These are phyloP conservation scores for Coriaria nepalensis DNA, from an alignment of 306 rosid genomes.

Conservation along the genomic window DNA sequence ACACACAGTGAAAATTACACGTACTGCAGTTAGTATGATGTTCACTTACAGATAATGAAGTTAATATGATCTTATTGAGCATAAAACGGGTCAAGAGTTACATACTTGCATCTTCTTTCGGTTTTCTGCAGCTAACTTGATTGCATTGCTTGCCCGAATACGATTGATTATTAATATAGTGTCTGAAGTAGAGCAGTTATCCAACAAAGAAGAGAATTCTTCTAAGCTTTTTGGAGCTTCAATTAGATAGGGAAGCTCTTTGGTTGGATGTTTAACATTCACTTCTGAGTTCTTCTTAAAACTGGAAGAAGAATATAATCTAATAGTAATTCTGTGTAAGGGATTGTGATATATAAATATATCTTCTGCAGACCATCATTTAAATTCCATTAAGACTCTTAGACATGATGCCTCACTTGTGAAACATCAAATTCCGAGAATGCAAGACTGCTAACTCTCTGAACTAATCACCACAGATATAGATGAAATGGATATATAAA, in stretches of 20 bases:
- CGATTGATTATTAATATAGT: constrained; percentile 53
- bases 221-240: constrained; percentile 77
- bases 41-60: background rate
- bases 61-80: constrained; percentile 3
- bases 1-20: too few relatives aligned
- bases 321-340: too few relatives aligned
- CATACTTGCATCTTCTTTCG: constrained; percentile 84
- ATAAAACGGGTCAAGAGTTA: constrained; percentile 5
- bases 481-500: too few relatives aligned
- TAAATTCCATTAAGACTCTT: too few relatives aligned
- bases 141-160: constrained; percentile 73
- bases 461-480: too few relatives aligned
- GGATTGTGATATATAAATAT: too few relatives aligned
- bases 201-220: constrained; percentile 48
- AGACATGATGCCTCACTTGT: too few relatives aligned
- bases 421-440: too few relatives aligned
- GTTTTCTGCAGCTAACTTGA: constrained; percentile 73
- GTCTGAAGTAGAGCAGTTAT: constrained; percentile 41
- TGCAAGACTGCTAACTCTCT: too few relatives aligned
- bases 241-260: constrained; percentile 69
- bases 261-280: constrained; percentile 28
- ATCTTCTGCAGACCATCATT: too few relatives aligned
- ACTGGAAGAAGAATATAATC: too few relatives aligned
- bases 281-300: constrained; percentile 25
- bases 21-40: too few relatives aligned